Evolutionary conservation across 345 rosid species (phyloP), one percentile per base, ranked within the genome.

Genomic region (Turritis glabra): DNA sequence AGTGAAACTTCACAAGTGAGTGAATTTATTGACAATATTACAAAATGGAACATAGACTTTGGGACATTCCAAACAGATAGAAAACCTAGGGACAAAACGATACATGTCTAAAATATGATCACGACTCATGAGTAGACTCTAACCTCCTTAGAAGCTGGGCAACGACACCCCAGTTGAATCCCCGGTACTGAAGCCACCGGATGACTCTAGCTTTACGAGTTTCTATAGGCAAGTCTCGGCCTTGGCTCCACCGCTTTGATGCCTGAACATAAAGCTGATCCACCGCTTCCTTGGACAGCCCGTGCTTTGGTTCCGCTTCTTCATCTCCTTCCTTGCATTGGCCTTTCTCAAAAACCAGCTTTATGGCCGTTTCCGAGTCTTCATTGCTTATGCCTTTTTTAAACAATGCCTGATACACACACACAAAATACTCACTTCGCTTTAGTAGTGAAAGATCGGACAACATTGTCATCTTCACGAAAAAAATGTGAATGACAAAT

Each of bases 161-260:
- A 60, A 85, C 84, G 9, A 89, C 89, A 23, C 85, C 85, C 92
- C 94, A 91, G 69, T 85, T 88, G 79, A 88, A 88, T 38, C 97
- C 94, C 14, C 96, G 85, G 77, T 91, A 91, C 82, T 91, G 97
- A 71, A 91, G 97, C 98, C 97, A 91, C 73, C 91, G 79, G 29
- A 93, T 73, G 10, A 93, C 83, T 82, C 96, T 89, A 57, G 88
- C 57, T 79, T 89, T 91, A 23, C 89, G 94, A 15, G 79, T 88
- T 67, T 91, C 94, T 52, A 58, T 55, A 8, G 98, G 80, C 15
- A 77, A 85, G 72, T 89, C 85, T 53, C 67, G 82, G 52, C 91
- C 84, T 79, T 86, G 85, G 64, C 72, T 57, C 97, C 94, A 89
- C 63, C 89, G 91, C 81, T 89, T 87, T 0, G 90, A 83, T 64